These are phyloP conservation scores for Penicillium odoratum DNA, from an alignment of 495 filamentous ascomycete genomes.

Conservation along the genomic window DNA sequence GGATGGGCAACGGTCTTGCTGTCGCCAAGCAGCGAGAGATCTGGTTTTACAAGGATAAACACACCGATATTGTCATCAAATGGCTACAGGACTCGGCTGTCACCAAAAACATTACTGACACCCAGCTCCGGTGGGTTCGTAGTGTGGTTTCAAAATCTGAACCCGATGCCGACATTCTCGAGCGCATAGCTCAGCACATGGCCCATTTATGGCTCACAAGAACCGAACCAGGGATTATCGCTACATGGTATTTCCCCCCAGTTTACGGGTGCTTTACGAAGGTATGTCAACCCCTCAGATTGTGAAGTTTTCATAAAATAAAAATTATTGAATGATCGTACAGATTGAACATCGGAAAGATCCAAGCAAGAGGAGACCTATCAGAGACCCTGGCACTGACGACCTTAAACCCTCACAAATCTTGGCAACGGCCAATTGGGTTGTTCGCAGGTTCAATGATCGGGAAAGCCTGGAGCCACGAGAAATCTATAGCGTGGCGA, in stretches of 20 bases:
- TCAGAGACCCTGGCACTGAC: too few species aligned
- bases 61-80: constrained; percentile 10
- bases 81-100: constrained; percentile 26
- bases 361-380: too few species aligned
- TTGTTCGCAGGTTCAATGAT: too few species aligned
- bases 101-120: constrained; percentile 16
- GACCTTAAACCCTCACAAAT: too few species aligned
- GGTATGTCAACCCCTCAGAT: too few species aligned
- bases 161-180: constrained; percentile 24
- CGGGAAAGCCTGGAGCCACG: too few species aligned
- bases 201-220: constrained; percentile 21
- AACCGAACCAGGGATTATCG: too few species aligned
- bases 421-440: too few species aligned
- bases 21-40: not conserved
- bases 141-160: constrained; percentile 23
- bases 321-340: too few species aligned
- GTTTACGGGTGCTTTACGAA: not conserved
- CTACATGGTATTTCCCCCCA: constrained; percentile 9
- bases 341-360: too few species aligned
- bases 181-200: constrained; percentile 13
- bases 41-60: constrained; percentile 16
- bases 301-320: too few species aligned
- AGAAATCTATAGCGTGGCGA: too few species aligned
- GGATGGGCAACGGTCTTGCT: constrained; percentile 5
- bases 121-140: constrained; percentile 18